Base-by-base conservation (phyloP, 2,329 filamentous ascomycete species). In the Colletotrichum sp. region DNA sequence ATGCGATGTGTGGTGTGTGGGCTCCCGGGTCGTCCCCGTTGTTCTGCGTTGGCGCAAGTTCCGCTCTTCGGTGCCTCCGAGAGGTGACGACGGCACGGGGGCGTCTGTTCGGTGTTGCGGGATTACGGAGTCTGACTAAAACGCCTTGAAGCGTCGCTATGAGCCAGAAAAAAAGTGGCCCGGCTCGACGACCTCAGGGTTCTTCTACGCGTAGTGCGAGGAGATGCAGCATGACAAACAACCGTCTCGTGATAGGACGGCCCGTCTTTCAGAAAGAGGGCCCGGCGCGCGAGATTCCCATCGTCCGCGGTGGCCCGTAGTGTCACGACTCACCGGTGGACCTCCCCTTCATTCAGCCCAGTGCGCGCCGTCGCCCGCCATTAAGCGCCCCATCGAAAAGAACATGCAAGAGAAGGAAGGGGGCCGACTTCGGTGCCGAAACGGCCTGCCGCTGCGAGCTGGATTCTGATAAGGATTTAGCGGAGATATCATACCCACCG, bases 11-110 rank as follows among this genome's bases (percentile, higher is more conserved):
- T 18, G 10, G 24, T 59, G 15, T 32, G 59, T 30, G 59, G 26
- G 26, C 28, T 63, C 26, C 59, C 44, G 44, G 44, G n/a, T 52
- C 44, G 44, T 52, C 44, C 57, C 55, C 64, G 57, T 36, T 24
- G 36, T 73, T 59, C 68, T 70, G 68, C 68, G 68, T 63, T 70
- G 68, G 69, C 64, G 63, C 73, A 68, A 52, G 70, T 66, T 68
- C 70, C 73, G 69, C 73, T 68, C 73, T 68, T 76, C 73, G 73
- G 73, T 68, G 73, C 70, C 57, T 76, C 73, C 70, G 73, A 73
- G 34, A 68, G 63, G 30, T 21, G 32, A 24, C 36, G 9, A 36
- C 28, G 49, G 39, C 26, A 55, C 24, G 55, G 24, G 49, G 34
- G 34, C 49, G 28, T 62, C 59, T 30, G 26, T 62, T 44, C 62